Percentiles rank a stretch among this genome's conserved stretches.
Conservation (phyloP, 176 grass and related monocot species). For the Musa acuminata region DNA sequence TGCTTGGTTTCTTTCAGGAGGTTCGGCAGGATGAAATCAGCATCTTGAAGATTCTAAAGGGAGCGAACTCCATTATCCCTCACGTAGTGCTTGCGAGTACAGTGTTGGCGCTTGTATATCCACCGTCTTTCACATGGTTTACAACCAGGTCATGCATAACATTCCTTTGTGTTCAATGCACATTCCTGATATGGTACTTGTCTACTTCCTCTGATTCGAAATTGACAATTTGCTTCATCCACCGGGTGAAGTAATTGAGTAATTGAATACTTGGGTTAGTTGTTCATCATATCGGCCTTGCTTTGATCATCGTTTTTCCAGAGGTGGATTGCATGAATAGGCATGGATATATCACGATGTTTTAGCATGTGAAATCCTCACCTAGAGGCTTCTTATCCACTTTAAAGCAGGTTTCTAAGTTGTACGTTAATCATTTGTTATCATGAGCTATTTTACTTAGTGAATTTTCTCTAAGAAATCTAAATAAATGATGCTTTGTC, state of each 20-base stretch:
- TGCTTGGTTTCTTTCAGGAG: slow-evolving; percentile 31
- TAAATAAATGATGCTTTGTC: too few species aligned
- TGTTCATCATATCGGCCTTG: too few species aligned
- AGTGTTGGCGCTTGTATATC: slow-evolving; percentile 72
- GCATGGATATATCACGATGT: too few species aligned
- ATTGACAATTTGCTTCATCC: background rate
- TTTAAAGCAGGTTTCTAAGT: too few species aligned
- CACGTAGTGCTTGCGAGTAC: slow-evolving; percentile 89
- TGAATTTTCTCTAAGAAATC: too few species aligned
- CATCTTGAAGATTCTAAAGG: slow-evolving; percentile 48
- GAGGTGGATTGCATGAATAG: too few species aligned
- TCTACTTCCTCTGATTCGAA: background rate
- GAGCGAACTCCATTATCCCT: slow-evolving; percentile 69
- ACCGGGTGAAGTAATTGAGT: background rate
- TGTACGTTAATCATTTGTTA: too few species aligned
- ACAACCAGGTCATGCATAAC: slow-evolving; percentile 53
- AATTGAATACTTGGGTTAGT: background rate
- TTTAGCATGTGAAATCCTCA: too few species aligned
- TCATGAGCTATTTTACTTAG: too few species aligned
- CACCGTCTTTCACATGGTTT: slow-evolving; percentile 94
- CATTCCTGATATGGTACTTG: background rate
- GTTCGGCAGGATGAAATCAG: slow-evolving; percentile 31
- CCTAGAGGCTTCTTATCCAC: too few species aligned
- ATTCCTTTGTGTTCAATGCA: background rate
- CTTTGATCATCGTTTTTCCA: too few species aligned